Evolutionary conservation across 2,329 filamentous ascomycete species (phyloP), one percentile per base, ranked within the genome.

Genomic region (Corniculantispora saksenae): DNA sequence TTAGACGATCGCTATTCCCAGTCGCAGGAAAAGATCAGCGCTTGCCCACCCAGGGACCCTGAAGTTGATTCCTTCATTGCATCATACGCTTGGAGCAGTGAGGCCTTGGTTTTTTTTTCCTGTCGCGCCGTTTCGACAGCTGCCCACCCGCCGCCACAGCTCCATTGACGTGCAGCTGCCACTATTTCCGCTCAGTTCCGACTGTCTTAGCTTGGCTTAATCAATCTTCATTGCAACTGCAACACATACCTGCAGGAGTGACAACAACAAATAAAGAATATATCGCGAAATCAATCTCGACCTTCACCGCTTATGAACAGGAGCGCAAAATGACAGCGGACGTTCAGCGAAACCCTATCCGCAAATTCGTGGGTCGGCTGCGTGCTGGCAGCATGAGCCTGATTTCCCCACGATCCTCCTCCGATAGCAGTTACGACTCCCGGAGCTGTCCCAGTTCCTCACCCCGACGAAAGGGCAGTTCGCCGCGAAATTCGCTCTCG

Each of bases 351-450:
- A 64, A 64, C 21, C 45, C 43, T 21, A 53, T 64, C 45, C 54
- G 53, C 54, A 64, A 58, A 25, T 58, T 64, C 32, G 61, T 64
- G n/a, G 53, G 61, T 23, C 53, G 61, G n/a, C 61, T 64, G 23
- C 61, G 61, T 21, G 61, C 61, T 7, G 61, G 61, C 23, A 64
- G 61, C 61, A 58, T 64, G 61, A 58, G 56, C 48, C 63, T 64
- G 38, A 54, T 64, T 23, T 60, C 56, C 25, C 47, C 55, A 27
- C 63, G 50, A 35, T 50, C 63, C 25, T 54, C 55, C 23, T 60
- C 54, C 7, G 43, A 64, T 29, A 21, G 21, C 23, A 43, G 29
- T 45, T 27, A 51, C 23, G 45, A 51, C 29, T 51, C 62, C 3
- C n/a, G 43, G 35, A 51, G n/a, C 27, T 12, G 43, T 13, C 47